Conservation (phyloP, 225 moss, liverwort and hornwort genomes). For the Sphagnum tenellum region DNA sequence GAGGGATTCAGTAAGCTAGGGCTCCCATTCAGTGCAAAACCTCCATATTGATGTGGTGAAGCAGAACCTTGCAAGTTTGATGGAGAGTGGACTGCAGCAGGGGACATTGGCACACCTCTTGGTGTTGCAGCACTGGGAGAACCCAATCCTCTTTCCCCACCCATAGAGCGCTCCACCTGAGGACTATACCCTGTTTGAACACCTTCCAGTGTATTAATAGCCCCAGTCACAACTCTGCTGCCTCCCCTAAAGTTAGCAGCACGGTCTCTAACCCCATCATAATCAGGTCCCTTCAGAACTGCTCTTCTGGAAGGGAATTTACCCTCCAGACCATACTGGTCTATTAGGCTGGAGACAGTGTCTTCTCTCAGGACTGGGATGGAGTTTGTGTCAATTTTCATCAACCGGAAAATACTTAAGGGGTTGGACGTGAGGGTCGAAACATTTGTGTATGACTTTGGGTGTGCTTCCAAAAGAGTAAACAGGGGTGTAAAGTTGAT, state of each 20-base stretch:
- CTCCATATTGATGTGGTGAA: constrained; percentile 42
- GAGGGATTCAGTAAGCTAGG: constrained; percentile 37
- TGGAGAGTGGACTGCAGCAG: constrained; percentile 31
- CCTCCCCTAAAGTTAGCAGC: constrained; percentile 34
- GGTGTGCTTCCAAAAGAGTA: constrained; percentile 79
- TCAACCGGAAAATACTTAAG: constrained; percentile 58
- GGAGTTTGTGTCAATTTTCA: constrained; percentile 72
- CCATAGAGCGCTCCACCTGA: constrained; percentile 36
- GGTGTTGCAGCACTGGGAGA: too few species aligned
- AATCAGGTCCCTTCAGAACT: constrained; percentile 29
- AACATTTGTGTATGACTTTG: constrained; percentile 30
- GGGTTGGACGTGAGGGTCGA: constrained; percentile 54
- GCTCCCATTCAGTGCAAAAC: constrained; percentile 40
- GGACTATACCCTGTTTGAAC: constrained; percentile 30
- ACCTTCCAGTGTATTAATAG: constrained; percentile 31
- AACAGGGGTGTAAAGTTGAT: constrained; percentile 71
- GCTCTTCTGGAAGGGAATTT: constrained; percentile 28
- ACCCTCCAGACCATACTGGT: constrained; percentile 37
- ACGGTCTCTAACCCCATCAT: constrained; percentile 35
- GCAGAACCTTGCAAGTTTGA: constrained; percentile 48
- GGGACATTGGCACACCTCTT: constrained; percentile 6
- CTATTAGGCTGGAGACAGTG: constrained; percentile 68
- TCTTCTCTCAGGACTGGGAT: constrained; percentile 67
- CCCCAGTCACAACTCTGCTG: constrained; percentile 32
- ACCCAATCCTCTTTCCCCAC: constrained; percentile 31